A percentile compares a stretch with the other conserved stretches of the same genome.
phyloP scores from a whole-genome alignment of 305 asterid species.

The Solanum hybrid region DNA sequence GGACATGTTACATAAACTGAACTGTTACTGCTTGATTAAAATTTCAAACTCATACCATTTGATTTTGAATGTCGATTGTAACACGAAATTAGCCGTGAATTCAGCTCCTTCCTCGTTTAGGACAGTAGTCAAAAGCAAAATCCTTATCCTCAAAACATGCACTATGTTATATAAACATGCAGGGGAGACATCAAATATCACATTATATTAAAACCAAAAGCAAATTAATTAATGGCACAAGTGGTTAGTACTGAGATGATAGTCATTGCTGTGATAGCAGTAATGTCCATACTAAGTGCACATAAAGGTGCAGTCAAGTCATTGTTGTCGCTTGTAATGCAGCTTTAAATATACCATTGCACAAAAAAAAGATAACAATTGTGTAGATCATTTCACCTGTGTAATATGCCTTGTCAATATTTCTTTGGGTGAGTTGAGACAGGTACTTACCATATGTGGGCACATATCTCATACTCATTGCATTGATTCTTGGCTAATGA shows the following conservation, averaged over 20 bases:
- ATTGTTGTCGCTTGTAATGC: neutral
- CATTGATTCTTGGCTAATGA: conserved; percentile 55
- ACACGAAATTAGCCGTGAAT: neutral
- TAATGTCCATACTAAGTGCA: neutral
- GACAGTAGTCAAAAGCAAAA: neutral
- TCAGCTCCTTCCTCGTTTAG: neutral
- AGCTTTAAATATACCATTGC: neutral
- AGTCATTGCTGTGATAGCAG: conserved; percentile 1
- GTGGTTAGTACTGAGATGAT: conserved; percentile 4
- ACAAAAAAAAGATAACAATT: neutral
- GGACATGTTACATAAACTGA: neutral
- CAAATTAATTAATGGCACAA: neutral
- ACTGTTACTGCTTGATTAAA: neutral
- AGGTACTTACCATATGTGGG: conserved; percentile 42
- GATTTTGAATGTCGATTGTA: neutral
- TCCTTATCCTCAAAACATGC: neutral
- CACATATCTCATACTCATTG: conserved; percentile 60
- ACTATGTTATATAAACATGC: neutral
- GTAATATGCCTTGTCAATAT: conserved; percentile 5
- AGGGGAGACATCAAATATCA: neutral
- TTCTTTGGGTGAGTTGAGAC: neutral
- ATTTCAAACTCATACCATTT: neutral
- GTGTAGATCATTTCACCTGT: too few species aligned
- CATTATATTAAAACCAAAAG: neutral
- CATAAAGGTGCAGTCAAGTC: neutral